Percentiles rank a stretch among this genome's conserved stretches.
phyloP scores from a whole-genome alignment of 2,329 filamentous ascomycete genomes.

The Phaeophleospora eucalypticola region DNA sequence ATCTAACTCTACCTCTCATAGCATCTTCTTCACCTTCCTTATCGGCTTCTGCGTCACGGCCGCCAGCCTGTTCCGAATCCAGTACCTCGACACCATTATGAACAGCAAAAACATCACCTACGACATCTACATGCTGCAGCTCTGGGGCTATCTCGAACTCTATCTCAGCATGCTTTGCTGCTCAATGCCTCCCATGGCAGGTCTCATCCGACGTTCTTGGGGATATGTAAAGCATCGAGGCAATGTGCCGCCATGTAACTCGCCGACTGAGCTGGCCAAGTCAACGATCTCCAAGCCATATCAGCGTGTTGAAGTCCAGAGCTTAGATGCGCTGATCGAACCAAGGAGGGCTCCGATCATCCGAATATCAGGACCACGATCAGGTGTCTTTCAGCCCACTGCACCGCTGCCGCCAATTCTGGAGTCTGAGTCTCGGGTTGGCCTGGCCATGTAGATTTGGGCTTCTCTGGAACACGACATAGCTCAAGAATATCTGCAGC shows the following conservation, averaged over 20 bases:
- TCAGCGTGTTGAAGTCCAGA: neutral
- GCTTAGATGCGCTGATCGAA: neutral
- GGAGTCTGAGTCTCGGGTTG: neutral
- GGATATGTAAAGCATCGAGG: neutral
- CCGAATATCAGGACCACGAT: neutral
- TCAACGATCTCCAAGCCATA: neutral
- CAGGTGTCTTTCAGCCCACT: neutral
- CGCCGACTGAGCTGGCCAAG: neutral
- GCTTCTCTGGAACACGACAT: neutral
- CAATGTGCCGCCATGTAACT: neutral
- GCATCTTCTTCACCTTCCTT: conserved; percentile 3
- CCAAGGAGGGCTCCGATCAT: neutral
- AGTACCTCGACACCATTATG: conserved; percentile 4
- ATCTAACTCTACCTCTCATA: neutral
- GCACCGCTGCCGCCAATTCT: neutral
- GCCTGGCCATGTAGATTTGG: neutral
- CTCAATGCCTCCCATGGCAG: conserved; percentile 10
- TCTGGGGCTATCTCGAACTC: conserved; percentile 8
- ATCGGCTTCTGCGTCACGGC: conserved; percentile 9
- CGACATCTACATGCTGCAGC: conserved; percentile 4
- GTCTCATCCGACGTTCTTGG: conserved; percentile 2
- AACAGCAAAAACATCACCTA: conserved; percentile 4
- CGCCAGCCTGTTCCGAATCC: conserved; percentile 1
- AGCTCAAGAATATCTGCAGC: neutral
- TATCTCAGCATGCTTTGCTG: conserved; percentile 11